phyloP scores from a whole-genome alignment of 768 basidiomycete genomes.

The Gloeopeniophorella convolvens region DNA sequence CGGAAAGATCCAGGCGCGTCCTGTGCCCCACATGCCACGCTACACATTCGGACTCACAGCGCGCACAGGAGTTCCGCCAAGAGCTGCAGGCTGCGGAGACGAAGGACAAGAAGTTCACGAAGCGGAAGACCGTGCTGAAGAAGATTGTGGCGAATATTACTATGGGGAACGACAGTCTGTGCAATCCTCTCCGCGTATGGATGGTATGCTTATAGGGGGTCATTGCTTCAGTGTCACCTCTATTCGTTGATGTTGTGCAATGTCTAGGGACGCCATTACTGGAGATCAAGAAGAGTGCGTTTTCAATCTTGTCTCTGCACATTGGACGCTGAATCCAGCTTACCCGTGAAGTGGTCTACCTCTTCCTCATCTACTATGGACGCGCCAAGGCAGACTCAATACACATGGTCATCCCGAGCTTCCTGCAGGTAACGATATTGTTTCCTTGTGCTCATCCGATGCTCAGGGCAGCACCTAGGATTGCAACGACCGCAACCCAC shows the following conservation, averaged over 20 bases:
- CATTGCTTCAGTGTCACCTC: slow-evolving; percentile 66
- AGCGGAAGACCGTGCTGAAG: slow-evolving; percentile 92
- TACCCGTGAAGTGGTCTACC: slow-evolving; percentile 76
- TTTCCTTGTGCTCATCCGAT: not conserved
- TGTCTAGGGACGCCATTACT: slow-evolving; percentile 91
- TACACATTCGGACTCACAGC: slow-evolving; percentile 6
- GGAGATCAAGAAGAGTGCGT: slow-evolving; percentile 98
- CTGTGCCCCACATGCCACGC: slow-evolving; percentile 2
- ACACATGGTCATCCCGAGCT: slow-evolving; percentile 30
- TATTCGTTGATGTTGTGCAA: slow-evolving; percentile 94
- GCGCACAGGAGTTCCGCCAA: slow-evolving; percentile 72
- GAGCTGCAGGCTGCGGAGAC: slow-evolving; percentile 87
- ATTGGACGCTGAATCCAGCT: not conserved
- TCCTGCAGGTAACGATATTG: slow-evolving; percentile 6
- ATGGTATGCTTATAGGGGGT: slow-evolving; percentile 22
- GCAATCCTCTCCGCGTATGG: slow-evolving; percentile 14
- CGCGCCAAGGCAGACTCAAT: slow-evolving; percentile 91
- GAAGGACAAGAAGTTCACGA: slow-evolving; percentile 94
- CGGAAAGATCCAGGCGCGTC: slow-evolving; percentile 82
- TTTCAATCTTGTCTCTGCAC: not conserved
- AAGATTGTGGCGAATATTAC: slow-evolving; percentile 99
- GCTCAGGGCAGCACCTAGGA: slow-evolving; percentile 49
- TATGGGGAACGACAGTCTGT: slow-evolving; percentile 98
- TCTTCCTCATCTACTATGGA: slow-evolving; percentile 96
- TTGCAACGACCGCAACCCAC: slow-evolving; percentile 91